These are phyloP conservation scores for Agrostemma githago DNA, from an alignment of 148 eudicot species.

Conservation along the genomic window DNA sequence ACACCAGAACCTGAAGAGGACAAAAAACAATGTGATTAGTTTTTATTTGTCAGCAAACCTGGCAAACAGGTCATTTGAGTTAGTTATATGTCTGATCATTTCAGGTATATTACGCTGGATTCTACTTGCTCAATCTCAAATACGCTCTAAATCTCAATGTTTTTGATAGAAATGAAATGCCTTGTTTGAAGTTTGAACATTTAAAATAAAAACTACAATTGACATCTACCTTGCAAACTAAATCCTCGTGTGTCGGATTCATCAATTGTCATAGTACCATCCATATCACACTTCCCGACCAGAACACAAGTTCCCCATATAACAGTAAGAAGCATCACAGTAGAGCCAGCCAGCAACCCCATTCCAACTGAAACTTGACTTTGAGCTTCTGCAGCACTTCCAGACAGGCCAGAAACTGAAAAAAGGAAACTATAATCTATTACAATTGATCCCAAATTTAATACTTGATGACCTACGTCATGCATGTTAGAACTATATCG, in stretches of 20 bases:
- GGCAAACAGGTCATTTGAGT: background rate
- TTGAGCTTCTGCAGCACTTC: slow-evolving; percentile 67
- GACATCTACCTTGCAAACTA: slow-evolving; percentile 46
- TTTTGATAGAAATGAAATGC: background rate
- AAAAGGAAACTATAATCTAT: background rate
- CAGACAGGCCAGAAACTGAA: slow-evolving; percentile 89
- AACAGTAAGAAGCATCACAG: slow-evolving; percentile 83
- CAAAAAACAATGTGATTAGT: background rate
- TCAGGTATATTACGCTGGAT: background rate
- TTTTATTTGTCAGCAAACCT: background rate
- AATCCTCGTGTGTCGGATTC: slow-evolving; percentile 55
- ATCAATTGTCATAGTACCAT: slow-evolving; percentile 45
- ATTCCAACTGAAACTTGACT: slow-evolving; percentile 90
- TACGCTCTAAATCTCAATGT: background rate
- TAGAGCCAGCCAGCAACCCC: slow-evolving; percentile 96
- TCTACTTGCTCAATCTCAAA: background rate
- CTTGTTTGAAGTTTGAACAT: background rate
- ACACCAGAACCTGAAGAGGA: slow-evolving; percentile 63
- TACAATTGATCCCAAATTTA: background rate
- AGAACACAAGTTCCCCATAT: slow-evolving; percentile 81
- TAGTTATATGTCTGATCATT: background rate
- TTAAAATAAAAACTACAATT: background rate
- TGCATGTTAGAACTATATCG: background rate
- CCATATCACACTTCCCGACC: slow-evolving; percentile 82
- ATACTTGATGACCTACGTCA: background rate